A percentile compares a stretch with the other conserved stretches of the same genome.
Conservation (phyloP, 2,329 filamentous ascomycete genomes). For the Talaromyces sp. region DNA sequence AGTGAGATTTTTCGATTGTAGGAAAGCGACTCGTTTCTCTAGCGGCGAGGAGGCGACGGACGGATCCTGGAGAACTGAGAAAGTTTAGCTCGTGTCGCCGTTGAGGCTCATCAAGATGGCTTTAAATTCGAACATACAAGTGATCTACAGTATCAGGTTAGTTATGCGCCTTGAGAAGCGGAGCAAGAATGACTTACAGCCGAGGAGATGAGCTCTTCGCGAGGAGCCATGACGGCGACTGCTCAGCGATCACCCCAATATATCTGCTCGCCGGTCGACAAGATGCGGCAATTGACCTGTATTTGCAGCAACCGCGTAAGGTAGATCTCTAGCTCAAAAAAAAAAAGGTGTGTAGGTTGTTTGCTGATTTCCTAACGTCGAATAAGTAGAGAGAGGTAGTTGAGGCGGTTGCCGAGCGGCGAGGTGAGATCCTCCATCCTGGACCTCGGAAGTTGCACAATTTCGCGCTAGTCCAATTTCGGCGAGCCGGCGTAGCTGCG, state of each 20-base stretch:
- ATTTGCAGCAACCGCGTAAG: not conserved
- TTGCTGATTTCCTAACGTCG: not conserved
- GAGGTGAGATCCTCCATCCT: conserved; percentile 15
- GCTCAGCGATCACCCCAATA: not conserved
- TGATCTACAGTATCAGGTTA: conserved; percentile 38
- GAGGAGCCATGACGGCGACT: conserved; percentile 65
- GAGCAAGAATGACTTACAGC: conserved; percentile 52
- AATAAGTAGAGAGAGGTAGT: not conserved
- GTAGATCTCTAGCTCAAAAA: not conserved
- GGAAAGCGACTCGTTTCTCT: conserved; percentile 87
- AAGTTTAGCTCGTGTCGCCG: conserved; percentile 1
- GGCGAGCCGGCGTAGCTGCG: conserved; percentile 17
- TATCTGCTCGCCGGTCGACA: not conserved
- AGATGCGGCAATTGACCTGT: not conserved
- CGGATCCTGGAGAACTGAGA: conserved; percentile 86
- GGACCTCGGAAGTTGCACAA: conserved; percentile 37
- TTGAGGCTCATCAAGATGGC: not conserved
- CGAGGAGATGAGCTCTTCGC: conserved; percentile 86
- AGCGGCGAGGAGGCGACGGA: conserved; percentile 85
- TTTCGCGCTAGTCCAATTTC: conserved; percentile 24
- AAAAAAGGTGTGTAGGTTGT: not conserved
- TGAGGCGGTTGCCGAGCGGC: not conserved
- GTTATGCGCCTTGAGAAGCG: not conserved
- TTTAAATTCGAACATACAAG: conserved; percentile 42
- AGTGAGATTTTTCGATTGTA: conserved; percentile 95